phyloP scores from a whole-genome alignment of 495 filamentous ascomycete genomes.

The Amniculicola lignicola region DNA sequence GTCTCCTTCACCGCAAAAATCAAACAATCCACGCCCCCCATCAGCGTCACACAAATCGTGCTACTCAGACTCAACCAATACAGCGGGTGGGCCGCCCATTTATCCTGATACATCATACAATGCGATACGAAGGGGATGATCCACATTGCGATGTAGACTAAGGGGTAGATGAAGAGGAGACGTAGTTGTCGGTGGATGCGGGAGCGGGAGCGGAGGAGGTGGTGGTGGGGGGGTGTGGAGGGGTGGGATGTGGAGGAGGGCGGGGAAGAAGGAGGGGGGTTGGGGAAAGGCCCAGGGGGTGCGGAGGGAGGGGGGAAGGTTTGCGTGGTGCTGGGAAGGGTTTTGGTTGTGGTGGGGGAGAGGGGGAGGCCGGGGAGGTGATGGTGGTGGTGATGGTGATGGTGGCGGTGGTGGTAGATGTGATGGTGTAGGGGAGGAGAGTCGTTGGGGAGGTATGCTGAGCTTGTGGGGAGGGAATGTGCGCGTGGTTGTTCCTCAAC shows the following conservation, averaged over 20 bases:
- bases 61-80: slow-evolving; percentile 54
- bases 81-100: slow-evolving; percentile 49
- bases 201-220: slow-evolving; percentile 39
- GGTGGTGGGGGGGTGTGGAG: slow-evolving; percentile 10
- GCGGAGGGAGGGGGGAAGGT: not conserved
- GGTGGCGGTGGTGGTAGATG: not conserved
- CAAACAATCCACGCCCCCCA: slow-evolving; percentile 63
- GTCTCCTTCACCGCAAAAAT: slow-evolving; percentile 64
- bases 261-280: not conserved
- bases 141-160: slow-evolving; percentile 70
- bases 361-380: not conserved
- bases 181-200: slow-evolving; percentile 64
- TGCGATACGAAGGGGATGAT: slow-evolving; percentile 65
- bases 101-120: slow-evolving; percentile 56
- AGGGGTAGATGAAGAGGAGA: slow-evolving; percentile 68
- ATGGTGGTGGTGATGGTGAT: not conserved
- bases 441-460: not conserved
- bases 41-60: slow-evolving; percentile 54
- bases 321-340: not conserved
- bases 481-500: not conserved
- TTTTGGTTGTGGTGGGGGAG: too few species aligned
- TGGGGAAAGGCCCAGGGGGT: not conserved
- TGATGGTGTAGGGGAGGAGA: not conserved
- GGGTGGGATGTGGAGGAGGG: slow-evolving; percentile 1
- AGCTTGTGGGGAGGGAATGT: not conserved